These are phyloP conservation scores for Leccinum variicolor DNA, from an alignment of 768 basidiomycete genomes.

Conservation along the genomic window DNA sequence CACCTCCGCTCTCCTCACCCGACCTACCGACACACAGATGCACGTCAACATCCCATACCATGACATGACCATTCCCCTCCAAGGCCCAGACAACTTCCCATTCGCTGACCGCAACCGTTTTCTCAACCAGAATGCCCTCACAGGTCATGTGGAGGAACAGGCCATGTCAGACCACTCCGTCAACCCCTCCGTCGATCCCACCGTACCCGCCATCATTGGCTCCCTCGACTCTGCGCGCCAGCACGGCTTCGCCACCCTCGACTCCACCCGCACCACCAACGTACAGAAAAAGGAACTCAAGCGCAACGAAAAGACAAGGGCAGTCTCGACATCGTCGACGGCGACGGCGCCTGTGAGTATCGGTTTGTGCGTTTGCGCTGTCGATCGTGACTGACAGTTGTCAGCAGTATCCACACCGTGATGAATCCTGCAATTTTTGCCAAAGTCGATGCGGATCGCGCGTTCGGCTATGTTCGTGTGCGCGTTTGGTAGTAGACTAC, in stretches of 20 bases:
- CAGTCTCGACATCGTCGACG: constrained; percentile 80
- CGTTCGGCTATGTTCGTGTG: too few species aligned
- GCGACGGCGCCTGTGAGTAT: constrained; percentile 56
- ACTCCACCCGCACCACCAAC: constrained; percentile 60
- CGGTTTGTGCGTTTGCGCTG: too few species aligned
- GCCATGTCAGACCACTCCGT: constrained; percentile 92
- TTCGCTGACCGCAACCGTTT: constrained; percentile 82
- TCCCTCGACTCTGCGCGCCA: constrained; percentile 68
- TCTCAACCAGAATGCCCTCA: constrained; percentile 90
- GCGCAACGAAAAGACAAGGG: constrained; percentile 77
- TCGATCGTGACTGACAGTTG: too few species aligned
- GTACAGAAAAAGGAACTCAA: constrained; percentile 73
- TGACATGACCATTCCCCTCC: constrained; percentile 82
- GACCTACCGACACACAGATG: constrained; percentile 97
- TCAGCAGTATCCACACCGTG: too few species aligned
- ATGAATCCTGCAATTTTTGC: too few species aligned
- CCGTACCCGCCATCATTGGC: constrained; percentile 72
- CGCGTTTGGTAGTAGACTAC: too few species aligned
- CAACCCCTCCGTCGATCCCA: constrained; percentile 88
- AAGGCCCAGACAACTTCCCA: constrained; percentile 92
- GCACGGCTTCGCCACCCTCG: constrained; percentile 74
- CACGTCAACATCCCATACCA: constrained; percentile 92
- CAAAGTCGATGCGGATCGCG: too few species aligned
- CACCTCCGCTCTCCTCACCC: constrained; percentile 77
- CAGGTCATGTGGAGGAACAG: constrained; percentile 97